These are phyloP conservation scores for Diaporthe citrichinensis DNA, from an alignment of 2,329 filamentous ascomycete genomes.

Conservation along the genomic window DNA sequence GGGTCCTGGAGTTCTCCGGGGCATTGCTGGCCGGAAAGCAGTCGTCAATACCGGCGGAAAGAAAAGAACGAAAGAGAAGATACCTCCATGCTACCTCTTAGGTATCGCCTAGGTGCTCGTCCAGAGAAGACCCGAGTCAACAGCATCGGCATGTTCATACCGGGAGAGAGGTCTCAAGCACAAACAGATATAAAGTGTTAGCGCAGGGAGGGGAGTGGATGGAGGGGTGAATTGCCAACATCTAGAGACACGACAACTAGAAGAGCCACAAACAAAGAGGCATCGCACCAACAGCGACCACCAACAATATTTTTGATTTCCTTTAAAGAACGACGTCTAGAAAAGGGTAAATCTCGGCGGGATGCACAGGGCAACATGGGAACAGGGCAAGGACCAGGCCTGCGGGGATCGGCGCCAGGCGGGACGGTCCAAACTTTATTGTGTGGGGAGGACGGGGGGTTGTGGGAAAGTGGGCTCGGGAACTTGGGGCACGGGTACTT, in stretches of 20 bases:
- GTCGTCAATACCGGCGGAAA: slow-evolving; percentile 1
- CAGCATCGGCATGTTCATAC: slow-evolving; percentile 24
- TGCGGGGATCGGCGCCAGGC: slow-evolving; percentile 39
- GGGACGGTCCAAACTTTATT: slow-evolving; percentile 33
- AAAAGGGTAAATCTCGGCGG: slow-evolving; percentile 36
- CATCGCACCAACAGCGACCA: slow-evolving; percentile 18
- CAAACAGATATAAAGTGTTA: not conserved
- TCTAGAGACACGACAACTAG: slow-evolving; percentile 20
- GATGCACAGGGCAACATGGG: slow-evolving; percentile 36
- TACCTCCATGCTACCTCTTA: slow-evolving; percentile 3
- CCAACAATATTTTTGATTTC: not conserved
- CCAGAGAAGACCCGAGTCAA: slow-evolving; percentile 12
- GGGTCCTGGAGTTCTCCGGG: not conserved
- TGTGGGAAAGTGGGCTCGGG: slow-evolving; percentile 5
- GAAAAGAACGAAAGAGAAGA: slow-evolving; percentile 11
- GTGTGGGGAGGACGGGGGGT: slow-evolving; percentile 21
- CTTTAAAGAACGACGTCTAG: slow-evolving; percentile 31
- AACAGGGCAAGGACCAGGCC: slow-evolving; percentile 38
- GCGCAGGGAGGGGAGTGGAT: not conserved
- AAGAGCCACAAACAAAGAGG: not conserved
- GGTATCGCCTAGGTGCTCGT: not conserved
- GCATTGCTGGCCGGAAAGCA: not conserved
- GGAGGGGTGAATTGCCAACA: slow-evolving; percentile 22
- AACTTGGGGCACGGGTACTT: slow-evolving; percentile 15
- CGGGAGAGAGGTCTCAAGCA: not conserved